These are phyloP conservation scores for Lyophyllum semitale DNA, from an alignment of 768 basidiomycete species.

Conservation along the genomic window DNA sequence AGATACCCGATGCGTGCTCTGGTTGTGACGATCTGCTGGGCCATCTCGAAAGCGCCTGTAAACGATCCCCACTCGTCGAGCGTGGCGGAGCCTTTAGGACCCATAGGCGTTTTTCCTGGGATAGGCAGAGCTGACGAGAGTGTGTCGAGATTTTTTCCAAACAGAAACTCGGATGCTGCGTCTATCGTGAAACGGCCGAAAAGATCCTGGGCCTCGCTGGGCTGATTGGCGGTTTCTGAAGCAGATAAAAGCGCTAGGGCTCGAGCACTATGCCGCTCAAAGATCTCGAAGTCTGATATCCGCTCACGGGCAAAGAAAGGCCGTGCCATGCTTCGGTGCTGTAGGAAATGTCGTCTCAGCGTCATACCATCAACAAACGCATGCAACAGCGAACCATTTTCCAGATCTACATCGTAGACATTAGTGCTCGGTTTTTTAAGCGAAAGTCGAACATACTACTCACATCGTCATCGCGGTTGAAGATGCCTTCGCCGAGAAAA, in stretches of 20 bases:
- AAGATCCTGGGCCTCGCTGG: conserved; percentile 69
- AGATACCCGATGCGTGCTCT: conserved; percentile 54
- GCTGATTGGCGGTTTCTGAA: conserved; percentile 34
- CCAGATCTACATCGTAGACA: conserved; percentile 45
- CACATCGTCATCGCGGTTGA: conserved; percentile 76
- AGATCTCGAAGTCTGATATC: conserved; percentile 67
- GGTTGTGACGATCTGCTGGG: conserved; percentile 51
- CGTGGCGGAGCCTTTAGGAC: conserved; percentile 62
- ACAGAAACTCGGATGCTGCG: conserved; percentile 72
- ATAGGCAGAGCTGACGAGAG: conserved; percentile 55
- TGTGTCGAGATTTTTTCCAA: conserved; percentile 65
- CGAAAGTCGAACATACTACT: conserved; percentile 12
- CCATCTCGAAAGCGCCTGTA: conserved; percentile 56
- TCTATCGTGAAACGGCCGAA: conserved; percentile 71
- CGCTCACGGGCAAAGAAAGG: conserved; percentile 79
- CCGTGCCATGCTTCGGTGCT: conserved; percentile 69
- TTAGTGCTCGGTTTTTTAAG: background rate
- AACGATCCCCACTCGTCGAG: conserved; percentile 65
- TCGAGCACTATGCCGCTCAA: conserved; percentile 55
- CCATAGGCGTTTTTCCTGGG: conserved; percentile 44
- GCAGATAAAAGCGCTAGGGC: conserved; percentile 51
- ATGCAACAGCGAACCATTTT: conserved; percentile 49
- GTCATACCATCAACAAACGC: background rate
- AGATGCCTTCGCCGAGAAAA: conserved; percentile 76
- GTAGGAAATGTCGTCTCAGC: background rate